Percentiles rank a stretch among this genome's conserved stretches.
Conservation (phyloP, 176 grass and related monocot species). For the Saccharum officinarum region DNA sequence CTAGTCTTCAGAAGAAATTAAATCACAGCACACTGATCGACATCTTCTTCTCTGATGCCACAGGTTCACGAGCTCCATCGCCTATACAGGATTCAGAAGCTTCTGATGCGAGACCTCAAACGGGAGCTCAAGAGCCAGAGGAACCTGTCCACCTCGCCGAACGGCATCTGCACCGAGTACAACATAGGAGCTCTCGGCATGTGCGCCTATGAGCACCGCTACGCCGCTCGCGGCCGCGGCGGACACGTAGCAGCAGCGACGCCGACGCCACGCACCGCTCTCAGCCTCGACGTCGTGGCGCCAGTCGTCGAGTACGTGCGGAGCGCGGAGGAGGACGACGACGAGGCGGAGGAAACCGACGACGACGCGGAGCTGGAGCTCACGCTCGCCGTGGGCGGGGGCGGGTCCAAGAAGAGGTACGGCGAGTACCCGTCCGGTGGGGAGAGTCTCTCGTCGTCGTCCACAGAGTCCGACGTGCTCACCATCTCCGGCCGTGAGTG, state of each 20-base stretch:
- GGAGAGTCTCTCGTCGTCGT: conserved; percentile 67
- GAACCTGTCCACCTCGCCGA: conserved; percentile 26
- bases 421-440: conserved; percentile 40
- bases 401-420: conserved; percentile 52
- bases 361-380: conserved; percentile 60
- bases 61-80: conserved; percentile 86
- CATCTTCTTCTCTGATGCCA: neutral
- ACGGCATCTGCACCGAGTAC: conserved; percentile 30
- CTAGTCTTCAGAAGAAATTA: neutral
- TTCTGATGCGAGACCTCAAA: conserved; percentile 77
- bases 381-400: conserved; percentile 58
- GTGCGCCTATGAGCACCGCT: conserved; percentile 39
- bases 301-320: conserved; percentile 56
- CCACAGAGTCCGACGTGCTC: conserved; percentile 60
- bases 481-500: conserved; percentile 33
- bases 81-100: conserved; percentile 72
- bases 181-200: neutral
- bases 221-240: conserved; percentile 28
- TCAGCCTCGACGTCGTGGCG: conserved; percentile 43
- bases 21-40: neutral
- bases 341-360: conserved; percentile 36
- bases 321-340: conserved; percentile 34
- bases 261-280: conserved; percentile 36
- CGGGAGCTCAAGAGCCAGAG: conserved; percentile 52
- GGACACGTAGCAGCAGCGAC: conserved; percentile 5